These are phyloP conservation scores for Canna indica DNA, from an alignment of 176 grass and related monocot species.

Conservation along the genomic window DNA sequence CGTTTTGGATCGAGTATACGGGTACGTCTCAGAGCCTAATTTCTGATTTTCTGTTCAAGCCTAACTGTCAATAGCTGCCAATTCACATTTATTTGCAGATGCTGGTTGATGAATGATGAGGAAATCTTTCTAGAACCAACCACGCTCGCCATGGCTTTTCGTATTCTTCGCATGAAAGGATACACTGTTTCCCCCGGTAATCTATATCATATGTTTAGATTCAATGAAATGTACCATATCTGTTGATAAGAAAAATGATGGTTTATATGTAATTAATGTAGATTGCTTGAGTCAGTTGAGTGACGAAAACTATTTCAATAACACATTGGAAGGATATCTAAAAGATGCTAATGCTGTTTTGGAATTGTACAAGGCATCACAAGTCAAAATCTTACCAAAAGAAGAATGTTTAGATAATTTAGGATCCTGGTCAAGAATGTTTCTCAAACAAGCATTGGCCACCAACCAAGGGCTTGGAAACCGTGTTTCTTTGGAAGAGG, in stretches of 20 bases:
- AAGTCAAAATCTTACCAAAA: constrained; percentile 37
- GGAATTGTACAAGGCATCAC: constrained; percentile 74
- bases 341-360: constrained; percentile 53
- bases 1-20: constrained; percentile 49
- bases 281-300: constrained; percentile 40
- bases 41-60: neutral
- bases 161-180: constrained; percentile 57
- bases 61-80: too few species aligned
- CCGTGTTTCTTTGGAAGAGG: constrained; percentile 27
- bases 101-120: constrained; percentile 61
- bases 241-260: neutral
- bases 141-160: constrained; percentile 68
- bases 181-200: constrained; percentile 65
- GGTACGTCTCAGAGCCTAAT: constrained; percentile 22
- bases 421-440: constrained; percentile 42
- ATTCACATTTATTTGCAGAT: too few species aligned
- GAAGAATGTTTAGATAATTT: constrained; percentile 53
- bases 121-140: constrained; percentile 38
- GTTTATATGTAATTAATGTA: constrained; percentile 16
- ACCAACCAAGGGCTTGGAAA: constrained; percentile 11
- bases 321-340: constrained; percentile 60
- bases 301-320: constrained; percentile 27
- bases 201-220: neutral
- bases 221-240: constrained; percentile 8
- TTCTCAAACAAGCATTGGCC: constrained; percentile 39